Evolutionary conservation across 2,329 filamentous ascomycete genomes (phyloP).

Genomic region (Leptographium radiaticola): DNA sequence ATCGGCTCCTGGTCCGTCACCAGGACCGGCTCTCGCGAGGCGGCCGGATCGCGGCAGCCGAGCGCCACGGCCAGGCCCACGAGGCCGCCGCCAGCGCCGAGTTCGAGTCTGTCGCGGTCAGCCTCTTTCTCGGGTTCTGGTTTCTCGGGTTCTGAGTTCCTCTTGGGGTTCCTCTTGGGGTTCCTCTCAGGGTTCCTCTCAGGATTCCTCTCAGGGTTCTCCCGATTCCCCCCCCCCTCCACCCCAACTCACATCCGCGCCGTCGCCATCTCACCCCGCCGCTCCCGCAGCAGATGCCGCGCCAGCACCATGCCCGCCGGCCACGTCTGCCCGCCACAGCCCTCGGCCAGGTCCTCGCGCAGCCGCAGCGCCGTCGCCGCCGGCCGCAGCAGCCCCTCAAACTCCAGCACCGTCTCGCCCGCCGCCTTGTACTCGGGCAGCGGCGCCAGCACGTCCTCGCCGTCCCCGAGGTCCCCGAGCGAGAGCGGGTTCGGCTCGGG

Average conservation of each 20-base stretch:
- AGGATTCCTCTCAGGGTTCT: not conserved
- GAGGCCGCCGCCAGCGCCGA: conserved; percentile 83
- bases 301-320: conserved; percentile 82
- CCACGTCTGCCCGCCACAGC: conserved; percentile 91
- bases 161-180: not conserved
- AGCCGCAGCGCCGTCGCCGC: conserved; percentile 56
- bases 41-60: conserved; percentile 39
- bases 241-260: conserved; percentile 57
- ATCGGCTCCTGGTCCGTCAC: conserved; percentile 85
- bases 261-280: conserved; percentile 45
- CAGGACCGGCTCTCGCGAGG: conserved; percentile 20
- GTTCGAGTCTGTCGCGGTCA: conserved; percentile 53
- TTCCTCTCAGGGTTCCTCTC: not conserved
- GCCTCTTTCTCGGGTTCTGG: no score
- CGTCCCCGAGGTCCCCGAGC: conserved; percentile 19
- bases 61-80: conserved; percentile 55
- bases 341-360: conserved; percentile 73
- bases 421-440: conserved; percentile 44
- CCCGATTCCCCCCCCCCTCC: conserved; percentile 31
- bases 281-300: conserved; percentile 71
- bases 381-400: conserved; percentile 54
- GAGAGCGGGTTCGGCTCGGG: conserved; percentile 36
- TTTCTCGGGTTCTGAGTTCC: no score
- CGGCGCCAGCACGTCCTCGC: conserved; percentile 38
- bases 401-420: conserved; percentile 40